phyloP scores from a whole-genome alignment of 805 yeast species.

The Kodamaea sagamina region DNA sequence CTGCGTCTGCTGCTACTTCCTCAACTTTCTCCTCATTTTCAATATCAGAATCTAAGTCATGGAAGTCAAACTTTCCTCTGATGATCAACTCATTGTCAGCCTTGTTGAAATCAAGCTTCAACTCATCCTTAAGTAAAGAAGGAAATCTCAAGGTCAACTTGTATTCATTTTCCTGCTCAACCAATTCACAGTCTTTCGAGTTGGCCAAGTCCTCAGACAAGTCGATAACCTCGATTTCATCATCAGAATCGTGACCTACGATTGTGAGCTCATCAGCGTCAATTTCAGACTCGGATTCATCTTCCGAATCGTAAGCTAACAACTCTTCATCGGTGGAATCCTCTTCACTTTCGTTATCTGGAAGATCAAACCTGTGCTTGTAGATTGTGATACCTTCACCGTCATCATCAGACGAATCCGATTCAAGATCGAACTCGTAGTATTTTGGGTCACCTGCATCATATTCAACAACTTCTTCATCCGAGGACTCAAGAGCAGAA shows the following conservation, averaged over 20 bases:
- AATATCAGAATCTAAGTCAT: conserved; percentile 23
- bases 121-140: conserved; percentile 40
- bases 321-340: conserved; percentile 44
- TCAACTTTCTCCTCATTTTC: conserved; percentile 20
- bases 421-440: conserved; percentile 25
- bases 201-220: conserved; percentile 43
- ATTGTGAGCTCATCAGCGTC: conserved; percentile 5
- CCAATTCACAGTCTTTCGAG: conserved; percentile 46
- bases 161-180: conserved; percentile 39
- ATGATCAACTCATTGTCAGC: conserved; percentile 43
- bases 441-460: conserved; percentile 26
- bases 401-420: conserved; percentile 37
- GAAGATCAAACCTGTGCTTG: conserved; percentile 42
- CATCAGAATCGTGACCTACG: conserved; percentile 28
- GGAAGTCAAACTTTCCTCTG: conserved; percentile 41
- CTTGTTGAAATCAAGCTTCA: conserved; percentile 41
- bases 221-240: conserved; percentile 39
- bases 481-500: conserved; percentile 20
- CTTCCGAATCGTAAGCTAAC: conserved; percentile 19
- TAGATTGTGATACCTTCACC: conserved; percentile 48
- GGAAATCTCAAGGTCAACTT: conserved; percentile 45
- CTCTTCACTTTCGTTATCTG: conserved; percentile 33
- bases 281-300: conserved; percentile 14
- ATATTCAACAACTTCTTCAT: conserved; percentile 19
- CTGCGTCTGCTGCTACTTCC: conserved; percentile 14